These are phyloP conservation scores for Ensete glaucum DNA, from an alignment of 176 grass and related monocot species.

Conservation along the genomic window DNA sequence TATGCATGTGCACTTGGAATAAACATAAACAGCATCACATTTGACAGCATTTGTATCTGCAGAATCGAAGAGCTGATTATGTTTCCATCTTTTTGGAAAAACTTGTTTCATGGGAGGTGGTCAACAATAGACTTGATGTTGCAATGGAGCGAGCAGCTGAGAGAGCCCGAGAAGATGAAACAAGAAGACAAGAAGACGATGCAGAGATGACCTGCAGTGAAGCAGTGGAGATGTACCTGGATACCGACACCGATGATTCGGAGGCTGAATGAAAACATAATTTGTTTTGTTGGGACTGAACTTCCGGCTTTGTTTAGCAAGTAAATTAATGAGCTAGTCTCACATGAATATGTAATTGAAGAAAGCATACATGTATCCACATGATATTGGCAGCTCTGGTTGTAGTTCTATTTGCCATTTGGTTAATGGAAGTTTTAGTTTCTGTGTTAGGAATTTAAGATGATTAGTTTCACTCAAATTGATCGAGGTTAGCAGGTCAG, in stretches of 20 bases:
- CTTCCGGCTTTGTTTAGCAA: too few relatives aligned
- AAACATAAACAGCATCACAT: background rate
- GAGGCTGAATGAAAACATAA: conserved; percentile 4
- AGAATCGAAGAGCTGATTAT: conserved; percentile 70
- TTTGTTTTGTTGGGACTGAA: background rate
- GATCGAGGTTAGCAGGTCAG: too few relatives aligned
- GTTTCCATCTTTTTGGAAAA: conserved; percentile 65
- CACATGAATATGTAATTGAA: too few relatives aligned
- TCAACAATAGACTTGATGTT: conserved; percentile 44
- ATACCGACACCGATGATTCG: background rate
- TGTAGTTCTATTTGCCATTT: too few relatives aligned
- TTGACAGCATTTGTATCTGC: conserved; percentile 15
- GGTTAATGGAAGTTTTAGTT: too few relatives aligned
- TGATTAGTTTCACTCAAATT: too few relatives aligned
- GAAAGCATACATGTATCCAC: too few relatives aligned
- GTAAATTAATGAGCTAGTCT: too few relatives aligned
- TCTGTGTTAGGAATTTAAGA: too few relatives aligned
- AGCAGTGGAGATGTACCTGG: conserved; percentile 14
- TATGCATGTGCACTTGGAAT: background rate
- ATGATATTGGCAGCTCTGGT: too few relatives aligned
- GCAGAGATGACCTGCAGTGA: background rate
- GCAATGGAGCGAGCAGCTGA: conserved; percentile 30
- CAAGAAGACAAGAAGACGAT: background rate
- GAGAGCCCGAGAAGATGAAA: conserved; percentile 26
- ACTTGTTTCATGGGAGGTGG: conserved; percentile 73